Evolutionary conservation across 2,329 filamentous ascomycete species (phyloP), one percentile per base, ranked within the genome.

Genomic region (Apiospora kogelbergensis): DNA sequence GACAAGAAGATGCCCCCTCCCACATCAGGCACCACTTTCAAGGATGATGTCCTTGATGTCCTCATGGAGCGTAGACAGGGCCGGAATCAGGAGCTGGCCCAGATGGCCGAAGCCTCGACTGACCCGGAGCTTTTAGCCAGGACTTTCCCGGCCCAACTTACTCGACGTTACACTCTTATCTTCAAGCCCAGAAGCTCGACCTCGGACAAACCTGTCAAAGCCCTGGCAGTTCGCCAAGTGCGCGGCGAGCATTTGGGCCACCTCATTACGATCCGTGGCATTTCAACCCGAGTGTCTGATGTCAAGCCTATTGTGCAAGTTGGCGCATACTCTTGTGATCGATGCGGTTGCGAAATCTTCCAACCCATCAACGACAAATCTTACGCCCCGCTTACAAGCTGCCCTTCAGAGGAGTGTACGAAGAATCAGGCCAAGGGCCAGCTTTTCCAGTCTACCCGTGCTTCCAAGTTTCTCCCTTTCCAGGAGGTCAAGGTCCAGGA

Each of bases 401-500:
- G 96, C 79, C 91, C 94, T 15, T 98, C 96, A 0, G 83, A 90
- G n/a, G 94, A 97, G 74, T 99, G 96, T 85, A 90, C 91, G 78
- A 86, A 88, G 71, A 98, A 98, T 81, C 94, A 97, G 80, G 89
- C 93, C 74, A 97, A 96, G 80, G 96, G 96, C 22, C 94, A 98
- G 80, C 87, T 99, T 46, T 95, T 97, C 79, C 89, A 97, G 45
- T 98, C 95, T 0, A 97, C 95, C n/a, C 89, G 96, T 75, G 96
- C 95, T 0, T 98, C 95, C 66, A 99, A 98, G 77, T 99, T 98
- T 78, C 83, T 97, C 76, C 94, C 96, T 3, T 99, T 99, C 84
- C 96, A 99, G 81, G 96, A 99, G 81, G 90, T 98, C 81, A 98
- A 98, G 84, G 94, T 99, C 68, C 96, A 99, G 81, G 96, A 99